Percentiles rank a stretch among this genome's conserved stretches.
phyloP scores from a whole-genome alignment of 2,329 filamentous ascomycete genomes.

The Gremmenia infestans region DNA sequence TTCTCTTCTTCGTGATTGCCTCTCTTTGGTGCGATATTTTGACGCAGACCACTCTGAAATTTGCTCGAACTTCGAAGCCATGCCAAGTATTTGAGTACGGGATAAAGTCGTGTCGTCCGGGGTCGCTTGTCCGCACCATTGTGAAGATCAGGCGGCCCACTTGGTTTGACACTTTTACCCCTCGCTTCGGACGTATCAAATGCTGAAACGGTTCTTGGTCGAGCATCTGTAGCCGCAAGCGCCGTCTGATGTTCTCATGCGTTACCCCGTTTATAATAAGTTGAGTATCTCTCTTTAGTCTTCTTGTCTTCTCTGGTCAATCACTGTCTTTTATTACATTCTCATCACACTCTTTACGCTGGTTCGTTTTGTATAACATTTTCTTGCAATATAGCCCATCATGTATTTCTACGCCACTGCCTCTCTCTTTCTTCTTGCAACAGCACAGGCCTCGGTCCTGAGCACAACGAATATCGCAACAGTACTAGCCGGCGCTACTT shows the following conservation, averaged over 20 bases:
- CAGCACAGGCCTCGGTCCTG: slow-evolving; percentile 15
- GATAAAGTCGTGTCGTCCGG: background rate
- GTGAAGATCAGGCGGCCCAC: slow-evolving; percentile 16
- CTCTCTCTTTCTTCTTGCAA: slow-evolving; percentile 11
- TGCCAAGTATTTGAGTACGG: background rate
- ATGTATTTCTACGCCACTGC: slow-evolving; percentile 12
- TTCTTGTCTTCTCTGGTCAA: slow-evolving; percentile 15
- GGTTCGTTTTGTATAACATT: background rate
- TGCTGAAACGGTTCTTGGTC: background rate
- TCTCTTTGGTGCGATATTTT: too few relatives aligned
- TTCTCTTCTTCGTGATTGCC: too few relatives aligned
- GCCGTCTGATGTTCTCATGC: background rate
- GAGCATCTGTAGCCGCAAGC: slow-evolving; percentile 3
- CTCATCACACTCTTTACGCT: background rate
- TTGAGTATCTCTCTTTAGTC: slow-evolving; percentile 2
- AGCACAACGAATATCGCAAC: slow-evolving; percentile 19
- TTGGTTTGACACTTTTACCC: slow-evolving; percentile 4
- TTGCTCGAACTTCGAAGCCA: too few relatives aligned
- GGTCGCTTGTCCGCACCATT: background rate
- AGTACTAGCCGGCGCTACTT: slow-evolving; percentile 16
- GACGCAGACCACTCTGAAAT: too few relatives aligned
- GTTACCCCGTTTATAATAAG: slow-evolving; percentile 9
- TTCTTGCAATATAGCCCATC: background rate
- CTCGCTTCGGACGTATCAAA: slow-evolving; percentile 6
- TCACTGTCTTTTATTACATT: slow-evolving; percentile 4